These are phyloP conservation scores for Lecanicillium sp. DNA, from an alignment of 2,329 filamentous ascomycete species.

Conservation along the genomic window DNA sequence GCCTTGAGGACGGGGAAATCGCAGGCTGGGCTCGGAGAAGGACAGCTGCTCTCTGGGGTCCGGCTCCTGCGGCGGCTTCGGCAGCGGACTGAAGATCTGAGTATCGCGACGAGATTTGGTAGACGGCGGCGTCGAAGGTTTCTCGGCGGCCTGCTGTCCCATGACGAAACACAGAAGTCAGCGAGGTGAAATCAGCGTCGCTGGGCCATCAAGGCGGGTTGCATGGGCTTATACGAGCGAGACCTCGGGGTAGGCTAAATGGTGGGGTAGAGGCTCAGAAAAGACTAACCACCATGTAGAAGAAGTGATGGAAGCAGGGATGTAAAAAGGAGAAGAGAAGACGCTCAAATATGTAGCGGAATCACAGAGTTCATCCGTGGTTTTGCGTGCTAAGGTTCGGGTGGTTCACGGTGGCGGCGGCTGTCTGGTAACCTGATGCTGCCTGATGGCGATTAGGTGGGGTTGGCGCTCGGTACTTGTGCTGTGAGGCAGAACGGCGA, in stretches of 20 bases:
- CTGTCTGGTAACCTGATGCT: slow-evolving; percentile 11
- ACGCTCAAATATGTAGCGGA: background rate
- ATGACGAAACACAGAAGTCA: slow-evolving; percentile 39
- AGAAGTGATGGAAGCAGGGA: background rate
- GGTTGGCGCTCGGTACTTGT: background rate
- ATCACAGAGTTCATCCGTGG: slow-evolving; percentile 3
- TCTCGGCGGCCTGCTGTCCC: slow-evolving; percentile 39
- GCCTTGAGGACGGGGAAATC: slow-evolving; percentile 51
- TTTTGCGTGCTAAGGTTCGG: background rate
- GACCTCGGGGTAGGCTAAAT: background rate
- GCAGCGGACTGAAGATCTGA: slow-evolving; percentile 20
- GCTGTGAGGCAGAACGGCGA: background rate
- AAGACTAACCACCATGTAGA: slow-evolving; percentile 20
- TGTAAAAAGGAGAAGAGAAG: background rate
- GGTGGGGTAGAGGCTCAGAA: slow-evolving; percentile 7
- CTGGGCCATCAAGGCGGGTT: slow-evolving; percentile 1
- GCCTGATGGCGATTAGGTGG: slow-evolving; percentile 12
- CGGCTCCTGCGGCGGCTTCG: slow-evolving; percentile 20
- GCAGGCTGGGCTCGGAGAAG: slow-evolving; percentile 43
- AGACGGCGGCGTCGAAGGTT: slow-evolving; percentile 23
- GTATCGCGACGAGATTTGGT: slow-evolving; percentile 23
- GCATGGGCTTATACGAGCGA: slow-evolving; percentile 6
- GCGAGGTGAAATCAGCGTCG: background rate
- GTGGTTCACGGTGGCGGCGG: slow-evolving; percentile 1
- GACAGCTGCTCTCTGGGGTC: slow-evolving; percentile 22